These are phyloP conservation scores for Ophiostoma novo-ulmi DNA, from an alignment of 2,329 filamentous ascomycete genomes.

Conservation along the genomic window DNA sequence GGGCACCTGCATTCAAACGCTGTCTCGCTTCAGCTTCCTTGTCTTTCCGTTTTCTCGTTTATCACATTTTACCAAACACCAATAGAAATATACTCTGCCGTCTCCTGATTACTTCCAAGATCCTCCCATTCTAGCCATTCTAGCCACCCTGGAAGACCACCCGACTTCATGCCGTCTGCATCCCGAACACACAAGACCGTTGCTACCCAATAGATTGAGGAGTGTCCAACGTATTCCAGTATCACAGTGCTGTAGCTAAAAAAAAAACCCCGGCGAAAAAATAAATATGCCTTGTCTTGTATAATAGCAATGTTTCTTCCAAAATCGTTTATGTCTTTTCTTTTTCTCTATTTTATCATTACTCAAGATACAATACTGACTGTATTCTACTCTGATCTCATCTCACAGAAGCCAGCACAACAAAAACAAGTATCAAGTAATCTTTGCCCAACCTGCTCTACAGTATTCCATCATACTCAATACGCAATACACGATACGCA, in stretches of 20 bases:
- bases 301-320: neutral
- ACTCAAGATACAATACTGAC: neutral
- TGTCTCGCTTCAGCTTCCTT: constrained; percentile 5
- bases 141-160: constrained; percentile 5
- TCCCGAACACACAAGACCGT: neutral
- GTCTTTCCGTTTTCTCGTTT: neutral
- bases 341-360: neutral
- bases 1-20: neutral
- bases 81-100: constrained; percentile 10
- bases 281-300: neutral
- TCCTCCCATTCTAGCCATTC: neutral
- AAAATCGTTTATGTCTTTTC: neutral
- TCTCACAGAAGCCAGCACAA: constrained; percentile 1
- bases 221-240: neutral
- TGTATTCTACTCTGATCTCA: neutral
- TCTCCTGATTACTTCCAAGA: neutral
- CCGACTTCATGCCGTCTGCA: constrained; percentile 4
- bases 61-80: neutral
- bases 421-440: neutral
- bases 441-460: neutral
- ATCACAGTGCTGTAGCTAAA: neutral
- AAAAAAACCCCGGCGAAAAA: neutral
- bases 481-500: neutral
- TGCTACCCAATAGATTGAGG: constrained; percentile 1
- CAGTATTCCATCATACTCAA: neutral